These are phyloP conservation scores for Penicillium mononematosum DNA, from an alignment of 495 filamentous ascomycete genomes.

Conservation along the genomic window DNA sequence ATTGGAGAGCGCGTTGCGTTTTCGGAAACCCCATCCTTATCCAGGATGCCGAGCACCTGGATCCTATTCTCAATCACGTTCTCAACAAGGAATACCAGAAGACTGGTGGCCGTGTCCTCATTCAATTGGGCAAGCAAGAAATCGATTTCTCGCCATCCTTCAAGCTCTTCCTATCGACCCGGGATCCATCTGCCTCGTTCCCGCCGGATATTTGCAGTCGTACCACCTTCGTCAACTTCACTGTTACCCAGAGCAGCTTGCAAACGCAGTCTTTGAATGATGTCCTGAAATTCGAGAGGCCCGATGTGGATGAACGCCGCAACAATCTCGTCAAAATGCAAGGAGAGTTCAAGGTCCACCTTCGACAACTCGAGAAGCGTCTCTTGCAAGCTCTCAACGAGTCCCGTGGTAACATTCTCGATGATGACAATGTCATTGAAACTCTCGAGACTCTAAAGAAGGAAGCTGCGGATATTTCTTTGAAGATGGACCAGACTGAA, in stretches of 20 bases:
- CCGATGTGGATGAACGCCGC: slow-evolving; percentile 94
- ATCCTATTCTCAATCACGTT: slow-evolving; percentile 96
- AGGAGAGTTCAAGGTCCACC: slow-evolving; percentile 96
- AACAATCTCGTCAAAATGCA: slow-evolving; percentile 97
- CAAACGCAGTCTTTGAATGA: slow-evolving; percentile 97
- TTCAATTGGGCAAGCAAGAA: slow-evolving; percentile 97
- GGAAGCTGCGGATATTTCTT: slow-evolving; percentile 91
- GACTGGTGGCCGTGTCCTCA: slow-evolving; percentile 97
- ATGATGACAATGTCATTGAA: slow-evolving; percentile 97
- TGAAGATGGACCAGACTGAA: slow-evolving; percentile 93
- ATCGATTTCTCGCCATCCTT: slow-evolving; percentile 99
- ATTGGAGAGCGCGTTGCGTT: slow-evolving; percentile 91
- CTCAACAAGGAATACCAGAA: slow-evolving; percentile 99
- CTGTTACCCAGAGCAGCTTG: slow-evolving; percentile 96
- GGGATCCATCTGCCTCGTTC: slow-evolving; percentile 94
- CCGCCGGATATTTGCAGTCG: slow-evolving; percentile 98
- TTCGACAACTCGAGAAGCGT: slow-evolving; percentile 93
- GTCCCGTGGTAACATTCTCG: slow-evolving; percentile 95
- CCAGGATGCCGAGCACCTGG: slow-evolving; percentile 95
- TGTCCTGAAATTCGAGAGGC: slow-evolving; percentile 92
- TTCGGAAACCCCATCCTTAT: slow-evolving; percentile 99
- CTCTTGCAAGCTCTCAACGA: slow-evolving; percentile 94
- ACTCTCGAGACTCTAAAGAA: slow-evolving; percentile 97
- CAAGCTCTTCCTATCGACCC: slow-evolving; percentile 90
- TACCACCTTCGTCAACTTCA: slow-evolving; percentile 99